Conservation (phyloP, 768 basidiomycete species). For the Amyloporia xantha region DNA sequence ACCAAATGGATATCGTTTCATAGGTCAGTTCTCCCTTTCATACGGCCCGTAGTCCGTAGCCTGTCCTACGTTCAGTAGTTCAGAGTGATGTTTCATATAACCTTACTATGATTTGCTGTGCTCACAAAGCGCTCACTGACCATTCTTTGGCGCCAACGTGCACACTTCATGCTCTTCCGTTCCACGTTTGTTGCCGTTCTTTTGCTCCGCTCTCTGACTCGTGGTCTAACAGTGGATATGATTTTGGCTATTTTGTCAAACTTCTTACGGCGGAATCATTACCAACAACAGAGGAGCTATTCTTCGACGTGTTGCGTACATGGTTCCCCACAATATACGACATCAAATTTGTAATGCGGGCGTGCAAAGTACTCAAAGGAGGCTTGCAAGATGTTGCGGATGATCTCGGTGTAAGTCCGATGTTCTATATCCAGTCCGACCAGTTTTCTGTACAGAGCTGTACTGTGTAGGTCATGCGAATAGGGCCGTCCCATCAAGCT, state of each 20-base stretch:
- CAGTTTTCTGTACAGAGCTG: not conserved
- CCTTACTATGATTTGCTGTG: no score
- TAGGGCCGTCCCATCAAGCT: slow-evolving; percentile 90
- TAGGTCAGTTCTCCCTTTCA: slow-evolving; percentile 52
- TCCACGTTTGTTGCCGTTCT: not conserved
- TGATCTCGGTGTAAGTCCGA: slow-evolving; percentile 68
- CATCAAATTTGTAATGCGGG: slow-evolving; percentile 94
- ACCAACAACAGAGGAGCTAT: slow-evolving; percentile 82
- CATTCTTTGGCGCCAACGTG: not conserved
- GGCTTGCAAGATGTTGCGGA: slow-evolving; percentile 96
- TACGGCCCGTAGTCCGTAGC: no score
- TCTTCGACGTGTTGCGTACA: slow-evolving; percentile 77
- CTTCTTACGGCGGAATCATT: slow-evolving; percentile 81
- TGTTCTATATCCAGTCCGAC: not conserved
- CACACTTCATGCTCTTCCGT: not conserved
- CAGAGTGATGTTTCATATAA: no score
- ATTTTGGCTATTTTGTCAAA: slow-evolving; percentile 98
- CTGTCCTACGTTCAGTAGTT: no score
- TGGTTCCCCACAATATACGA: slow-evolving; percentile 99
- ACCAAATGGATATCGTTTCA: slow-evolving; percentile 98
- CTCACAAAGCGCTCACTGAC: no score
- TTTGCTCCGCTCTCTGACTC: no score
- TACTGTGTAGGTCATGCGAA: slow-evolving; percentile 64
- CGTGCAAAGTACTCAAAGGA: slow-evolving; percentile 73
- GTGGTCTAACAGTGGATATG: slow-evolving; percentile 69